Percentiles rank a stretch among this genome's conserved stretches.
phyloP scores from a whole-genome alignment of 1,284 basidiomycete genomes.

The Agroathelia rolfsii region DNA sequence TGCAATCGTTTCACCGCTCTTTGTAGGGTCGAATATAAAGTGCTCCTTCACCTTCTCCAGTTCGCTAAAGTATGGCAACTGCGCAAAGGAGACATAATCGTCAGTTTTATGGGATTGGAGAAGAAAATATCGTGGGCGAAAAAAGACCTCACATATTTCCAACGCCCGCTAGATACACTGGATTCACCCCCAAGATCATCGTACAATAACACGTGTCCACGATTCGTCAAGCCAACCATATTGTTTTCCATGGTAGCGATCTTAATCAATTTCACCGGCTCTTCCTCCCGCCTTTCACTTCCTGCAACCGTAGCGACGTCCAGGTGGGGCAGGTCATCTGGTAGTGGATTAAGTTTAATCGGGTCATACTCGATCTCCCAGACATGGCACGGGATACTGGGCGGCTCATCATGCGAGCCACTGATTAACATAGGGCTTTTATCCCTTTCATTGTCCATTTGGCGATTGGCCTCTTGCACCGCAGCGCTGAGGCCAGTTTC shows the following conservation, averaged over 20 bases:
- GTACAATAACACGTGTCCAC: slow-evolving; percentile 65
- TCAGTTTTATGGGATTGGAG: slow-evolving; percentile 3
- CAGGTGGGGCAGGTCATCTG: slow-evolving; percentile 36
- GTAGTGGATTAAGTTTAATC: slow-evolving; percentile 34
- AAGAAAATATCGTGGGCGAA: slow-evolving; percentile 1
- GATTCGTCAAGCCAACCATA: slow-evolving; percentile 68
- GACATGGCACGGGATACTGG: slow-evolving; percentile 46
- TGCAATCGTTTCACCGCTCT: slow-evolving; percentile 20
- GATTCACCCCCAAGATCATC: slow-evolving; percentile 32
- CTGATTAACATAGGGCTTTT: no score
- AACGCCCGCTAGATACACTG: slow-evolving; percentile 31
- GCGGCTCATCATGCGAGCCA: slow-evolving; percentile 24
- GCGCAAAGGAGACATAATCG: slow-evolving; percentile 7
- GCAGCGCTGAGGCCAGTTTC: slow-evolving; percentile 27
- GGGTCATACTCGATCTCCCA: slow-evolving; percentile 51
- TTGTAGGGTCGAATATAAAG: slow-evolving; percentile 28
- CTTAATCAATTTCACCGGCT: slow-evolving; percentile 66
- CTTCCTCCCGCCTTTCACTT: no score
- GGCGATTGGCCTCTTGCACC: slow-evolving; percentile 30
- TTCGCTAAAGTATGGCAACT: slow-evolving; percentile 69
- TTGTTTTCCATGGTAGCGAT: slow-evolving; percentile 64
- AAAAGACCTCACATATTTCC: slow-evolving; percentile 64
- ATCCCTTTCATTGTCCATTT: slow-evolving; percentile 34
- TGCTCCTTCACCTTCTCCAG: slow-evolving; percentile 35
- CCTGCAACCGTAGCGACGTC: slow-evolving; percentile 27